Evolutionary conservation across 1,284 basidiomycete genomes (phyloP), one percentile per base, ranked within the genome.

Genomic region (Apiotrichum veenhuisii): DNA sequence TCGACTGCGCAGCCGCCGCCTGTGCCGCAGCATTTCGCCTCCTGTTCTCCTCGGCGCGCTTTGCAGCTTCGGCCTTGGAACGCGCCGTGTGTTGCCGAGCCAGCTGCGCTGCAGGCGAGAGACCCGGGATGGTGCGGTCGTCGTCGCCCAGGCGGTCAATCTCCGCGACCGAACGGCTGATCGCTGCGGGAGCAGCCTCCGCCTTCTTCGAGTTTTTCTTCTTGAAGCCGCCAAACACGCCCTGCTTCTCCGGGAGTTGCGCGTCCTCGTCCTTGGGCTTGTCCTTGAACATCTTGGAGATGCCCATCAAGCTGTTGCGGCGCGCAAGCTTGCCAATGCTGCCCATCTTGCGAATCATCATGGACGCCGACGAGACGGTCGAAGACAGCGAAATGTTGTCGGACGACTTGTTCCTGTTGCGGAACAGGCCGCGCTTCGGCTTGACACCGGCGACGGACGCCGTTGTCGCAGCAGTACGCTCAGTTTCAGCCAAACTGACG

Each of bases 331-430:
- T 91, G 46, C 92, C 91, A 75, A 97, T 87, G 53, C 87, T 87
- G 30, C 95, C 94, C 51, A 98, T 86, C 79, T 96, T 98, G 67
- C 95, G 86, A 68, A 98, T 95, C 86, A 98, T 96, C 74, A 98
- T 89, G 57, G 89, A 92, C 10, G 94, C 95, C 54, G 89, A 92
- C 61, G 88, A 91, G 66, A 97, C 94, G 43, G 95, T 97, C n/a
- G 91, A 95, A 33, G 88, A 90, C 50, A 98, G 85, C 34, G 92
- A 96, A 62, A 98, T 95, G 76, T 98, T 98, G 76, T 98, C 94
- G 44, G 93, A 96, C 55, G 89, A 92, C 49, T 88, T 87, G 75
- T 98, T 98, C 65, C 89, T 87, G 64, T 88, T 86, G 77, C 93
- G 95, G 82, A 98, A 94, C 62, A 73, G 61, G 18, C 75, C 64